Conservation (phyloP, 139 green algal genomes). For the Picochlorum costavermella region DNA sequence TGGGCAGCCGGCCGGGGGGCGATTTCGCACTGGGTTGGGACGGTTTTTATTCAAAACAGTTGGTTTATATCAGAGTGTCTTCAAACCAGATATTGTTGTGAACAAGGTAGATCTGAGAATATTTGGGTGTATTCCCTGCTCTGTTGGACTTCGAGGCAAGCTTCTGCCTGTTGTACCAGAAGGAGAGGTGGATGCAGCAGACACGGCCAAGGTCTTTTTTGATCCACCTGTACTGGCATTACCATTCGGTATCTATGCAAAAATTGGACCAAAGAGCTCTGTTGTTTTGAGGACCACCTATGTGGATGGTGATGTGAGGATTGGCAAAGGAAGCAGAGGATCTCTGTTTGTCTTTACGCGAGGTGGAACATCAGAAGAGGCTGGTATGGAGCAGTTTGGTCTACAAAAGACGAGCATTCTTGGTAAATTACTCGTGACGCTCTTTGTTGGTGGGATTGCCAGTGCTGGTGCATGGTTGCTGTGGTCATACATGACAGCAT, state of each 20-base stretch:
- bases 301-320: slow-evolving; percentile 61
- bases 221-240: slow-evolving; percentile 50
- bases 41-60: slow-evolving; percentile 56
- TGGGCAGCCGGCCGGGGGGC: slow-evolving; percentile 48
- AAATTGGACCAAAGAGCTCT: slow-evolving; percentile 42
- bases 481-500: slow-evolving; percentile 23
- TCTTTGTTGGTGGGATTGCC: not conserved
- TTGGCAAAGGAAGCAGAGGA: slow-evolving; percentile 61
- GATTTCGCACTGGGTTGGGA: slow-evolving; percentile 50
- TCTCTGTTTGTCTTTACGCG: slow-evolving; percentile 70
- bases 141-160: slow-evolving; percentile 57
- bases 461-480: slow-evolving; percentile 8
- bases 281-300: slow-evolving; percentile 73
- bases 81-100: slow-evolving; percentile 56
- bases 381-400: slow-evolving; percentile 48
- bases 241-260: slow-evolving; percentile 32
- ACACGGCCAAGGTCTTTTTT: slow-evolving; percentile 68
- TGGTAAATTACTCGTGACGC: slow-evolving; percentile 7
- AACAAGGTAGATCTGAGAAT: slow-evolving; percentile 54
- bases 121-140: slow-evolving; percentile 50
- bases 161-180: slow-evolving; percentile 26
- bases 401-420: slow-evolving; percentile 24
- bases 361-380: slow-evolving; percentile 39
- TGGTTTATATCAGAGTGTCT: slow-evolving; percentile 55
- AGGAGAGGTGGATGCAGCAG: slow-evolving; percentile 20